Evolutionary conservation across 2,329 filamentous ascomycete genomes (phyloP), one percentile per base, ranked within the genome.

Genomic region (Penicillium polonicum): DNA sequence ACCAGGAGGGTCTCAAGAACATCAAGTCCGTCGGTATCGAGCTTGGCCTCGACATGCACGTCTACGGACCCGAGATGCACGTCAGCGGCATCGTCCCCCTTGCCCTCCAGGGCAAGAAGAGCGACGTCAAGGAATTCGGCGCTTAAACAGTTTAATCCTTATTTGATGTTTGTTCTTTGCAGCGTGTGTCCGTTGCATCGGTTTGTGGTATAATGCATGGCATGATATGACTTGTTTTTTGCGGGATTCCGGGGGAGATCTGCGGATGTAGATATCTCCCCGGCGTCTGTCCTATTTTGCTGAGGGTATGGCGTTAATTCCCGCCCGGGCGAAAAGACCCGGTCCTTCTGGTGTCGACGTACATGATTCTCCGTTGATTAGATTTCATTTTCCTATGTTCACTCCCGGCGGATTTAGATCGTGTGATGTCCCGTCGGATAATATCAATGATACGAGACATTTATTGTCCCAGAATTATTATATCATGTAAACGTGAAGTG

Each of bases 1-100:
- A 96, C 87, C 94, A 99, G 81, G 94, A 99, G 82, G 94, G 94
- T 81, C 88, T 99, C 66, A 97, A 96, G 88, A 99, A 97, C 87
- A 97, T 99, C 86, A 97, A 97, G 86, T 85, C 87, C 49, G 93
- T 96, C 60, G 94, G 92, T 60, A 87, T 93, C 76, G 94, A 99
- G 83, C 86, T 99, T 59, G 90, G 91, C 68, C 85, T 99, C 65
- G 87, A 96, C 81, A 97, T 97, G 91, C 92, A 97, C 81, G 88
- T 90, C 48, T 91, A 85, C 74, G 88, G 88, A 49, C 88, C 88
- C 15, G 88, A 91, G 78, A 90, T 90, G 88, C 87, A 90, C 79
- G 93, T 99, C 71, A 93, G 89, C 52, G 94, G 94, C 76, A 97
- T 97, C 73, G 93, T 99, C 66, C 93, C 94, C 56, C 82, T 97